Conservation (phyloP, 2,329 filamentous ascomycete species). For the Aureobasidium leucospermi region DNA sequence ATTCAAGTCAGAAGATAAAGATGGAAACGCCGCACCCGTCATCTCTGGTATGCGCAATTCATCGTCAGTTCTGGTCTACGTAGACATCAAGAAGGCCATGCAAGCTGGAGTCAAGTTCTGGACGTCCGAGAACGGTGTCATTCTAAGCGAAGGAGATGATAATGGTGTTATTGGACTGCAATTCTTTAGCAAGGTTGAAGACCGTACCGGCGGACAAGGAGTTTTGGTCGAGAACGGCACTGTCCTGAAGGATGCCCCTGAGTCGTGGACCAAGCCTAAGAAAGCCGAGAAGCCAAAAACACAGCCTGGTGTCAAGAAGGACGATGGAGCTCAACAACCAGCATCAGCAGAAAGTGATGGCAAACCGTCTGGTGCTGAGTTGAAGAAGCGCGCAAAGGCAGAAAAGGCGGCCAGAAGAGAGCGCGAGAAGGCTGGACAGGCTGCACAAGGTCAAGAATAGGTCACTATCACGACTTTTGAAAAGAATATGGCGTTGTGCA, state of each 20-base stretch:
- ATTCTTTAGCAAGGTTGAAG: slow-evolving; percentile 67
- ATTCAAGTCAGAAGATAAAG: slow-evolving; percentile 26
- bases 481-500: too few relatives aligned
- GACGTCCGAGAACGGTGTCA: slow-evolving; percentile 41
- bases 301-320: neutral
- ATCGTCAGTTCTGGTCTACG: slow-evolving; percentile 61
- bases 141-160: slow-evolving; percentile 42
- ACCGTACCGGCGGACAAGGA: slow-evolving; percentile 51
- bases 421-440: slow-evolving; percentile 24
- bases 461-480: neutral
- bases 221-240: slow-evolving; percentile 65
- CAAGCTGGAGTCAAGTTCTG: slow-evolving; percentile 64
- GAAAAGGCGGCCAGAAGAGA: slow-evolving; percentile 84
- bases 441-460: slow-evolving; percentile 13
- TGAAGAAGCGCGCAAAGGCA: slow-evolving; percentile 83
- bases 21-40: slow-evolving; percentile 51
- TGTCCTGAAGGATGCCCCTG: slow-evolving; percentile 59
- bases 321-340: neutral
- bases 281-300: slow-evolving; percentile 26
- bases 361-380: slow-evolving; percentile 64
- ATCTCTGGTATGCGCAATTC: slow-evolving; percentile 42
- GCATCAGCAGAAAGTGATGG: slow-evolving; percentile 20
- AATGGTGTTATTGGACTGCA: slow-evolving; percentile 56
- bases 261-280: slow-evolving; percentile 38
- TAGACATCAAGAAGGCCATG: slow-evolving; percentile 70